Base-by-base conservation (phyloP, 805 yeast genomes). In the Crinitomyces ghanaensis region DNA sequence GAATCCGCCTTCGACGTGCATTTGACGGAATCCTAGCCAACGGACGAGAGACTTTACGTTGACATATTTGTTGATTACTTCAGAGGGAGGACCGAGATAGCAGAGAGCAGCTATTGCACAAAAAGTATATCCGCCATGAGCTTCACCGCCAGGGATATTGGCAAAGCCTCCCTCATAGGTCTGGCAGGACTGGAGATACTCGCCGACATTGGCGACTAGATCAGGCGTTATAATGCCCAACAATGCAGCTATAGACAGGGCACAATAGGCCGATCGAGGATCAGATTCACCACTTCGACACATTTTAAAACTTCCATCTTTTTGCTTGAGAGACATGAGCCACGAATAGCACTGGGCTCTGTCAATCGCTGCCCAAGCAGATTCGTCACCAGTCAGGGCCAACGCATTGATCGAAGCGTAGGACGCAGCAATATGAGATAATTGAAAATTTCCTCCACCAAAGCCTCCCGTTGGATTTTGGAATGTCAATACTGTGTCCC, bases 121-220 rank as follows among this genome's bases (percentile, higher is more conserved):
- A 54, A 72, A 91, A 0, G 97, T 74, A 53, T 91, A 93, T 1
- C 98, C 99, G 2, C 96, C 98, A 52, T 91, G 99, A 0, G 97
- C 96, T 55, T 91, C 99, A 39, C 72, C 78, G 4, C 68, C 64
- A 0, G 93, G 91, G 14, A 65, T 63, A 1, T 93, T 95, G 1
- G 86, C 84, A 57, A 88, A 81, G 0, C 98, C 98, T 16, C 99
- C 98, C 58, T 93, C 98, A 51, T 69, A 86, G 0, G 88, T 81
- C 55, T 91, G 98, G 46, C 95, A 84, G 8, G 51, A 43, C 0
- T 57, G 45, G 9, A 91, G 44, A 76, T 85, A 88, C 9, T 67
- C 68, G 2, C 62, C 60, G 0, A 74, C 66, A 4, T 70, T 71
- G 11, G 57, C 59, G 0, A 57, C 42, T 6, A 91, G 57, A 40